Evolutionary conservation across 805 yeast species (phyloP).

Genomic region (Yamadazyma phyllophila): DNA sequence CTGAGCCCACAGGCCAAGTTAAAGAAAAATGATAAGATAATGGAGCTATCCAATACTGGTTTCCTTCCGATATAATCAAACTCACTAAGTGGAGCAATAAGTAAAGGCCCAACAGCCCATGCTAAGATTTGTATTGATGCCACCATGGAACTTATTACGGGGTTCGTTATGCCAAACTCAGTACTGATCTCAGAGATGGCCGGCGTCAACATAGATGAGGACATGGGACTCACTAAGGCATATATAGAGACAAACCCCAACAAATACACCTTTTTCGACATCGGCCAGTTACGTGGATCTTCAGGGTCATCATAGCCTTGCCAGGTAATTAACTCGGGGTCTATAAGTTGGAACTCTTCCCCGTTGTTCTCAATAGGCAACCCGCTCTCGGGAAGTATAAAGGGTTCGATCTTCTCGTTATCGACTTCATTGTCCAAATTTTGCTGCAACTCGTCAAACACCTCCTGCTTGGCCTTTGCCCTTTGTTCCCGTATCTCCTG

Average conservation of each 20-base stretch:
- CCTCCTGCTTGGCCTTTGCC: slow-evolving; percentile 29
- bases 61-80: slow-evolving; percentile 55
- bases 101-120: slow-evolving; percentile 64
- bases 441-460: slow-evolving; percentile 24
- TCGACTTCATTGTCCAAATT: slow-evolving; percentile 17
- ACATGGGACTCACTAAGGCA: slow-evolving; percentile 59
- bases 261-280: slow-evolving; percentile 38
- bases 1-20: slow-evolving; percentile 64
- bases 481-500: slow-evolving; percentile 31
- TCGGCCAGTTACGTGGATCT: slow-evolving; percentile 65
- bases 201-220: slow-evolving; percentile 63
- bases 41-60: slow-evolving; percentile 51
- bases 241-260: slow-evolving; percentile 50
- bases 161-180: slow-evolving; percentile 41
- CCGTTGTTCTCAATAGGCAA: slow-evolving; percentile 46
- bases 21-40: slow-evolving; percentile 48
- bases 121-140: slow-evolving; percentile 69
- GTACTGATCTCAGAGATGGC: slow-evolving; percentile 50
- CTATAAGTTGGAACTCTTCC: slow-evolving; percentile 50
- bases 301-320: slow-evolving; percentile 58
- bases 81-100: slow-evolving; percentile 69
- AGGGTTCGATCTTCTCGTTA: slow-evolving; percentile 14
- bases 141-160: slow-evolving; percentile 48
- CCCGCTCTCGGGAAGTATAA: slow-evolving; percentile 19
- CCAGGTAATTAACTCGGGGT: slow-evolving; percentile 71